phyloP scores from a whole-genome alignment of 257 asterid genomes.

The Solanum clarkiae region DNA sequence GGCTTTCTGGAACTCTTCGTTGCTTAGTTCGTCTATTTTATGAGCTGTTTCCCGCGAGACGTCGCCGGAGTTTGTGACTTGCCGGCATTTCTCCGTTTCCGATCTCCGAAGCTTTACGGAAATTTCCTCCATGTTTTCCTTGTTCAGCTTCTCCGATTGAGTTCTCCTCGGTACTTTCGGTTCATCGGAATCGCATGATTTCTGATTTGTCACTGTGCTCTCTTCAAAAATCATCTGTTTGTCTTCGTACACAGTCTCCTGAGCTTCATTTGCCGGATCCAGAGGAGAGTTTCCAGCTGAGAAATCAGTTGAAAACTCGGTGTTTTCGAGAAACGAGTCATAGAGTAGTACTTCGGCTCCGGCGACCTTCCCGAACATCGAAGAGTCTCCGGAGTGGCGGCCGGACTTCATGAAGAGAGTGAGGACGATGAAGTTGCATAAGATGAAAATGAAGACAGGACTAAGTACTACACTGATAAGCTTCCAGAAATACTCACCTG shows the following conservation, averaged over 20 bases:
- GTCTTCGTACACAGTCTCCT: slow-evolving; percentile 34
- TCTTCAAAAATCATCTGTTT: slow-evolving; percentile 26
- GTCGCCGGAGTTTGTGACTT: slow-evolving; percentile 21
- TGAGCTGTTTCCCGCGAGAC: slow-evolving; percentile 11
- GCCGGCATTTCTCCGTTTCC: slow-evolving; percentile 31
- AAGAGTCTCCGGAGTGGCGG: neutral
- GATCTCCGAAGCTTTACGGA: slow-evolving; percentile 31
- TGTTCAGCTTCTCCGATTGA: slow-evolving; percentile 13
- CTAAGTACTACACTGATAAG: slow-evolving; percentile 22
- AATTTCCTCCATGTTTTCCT: neutral
- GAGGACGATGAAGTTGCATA: slow-evolving; percentile 48
- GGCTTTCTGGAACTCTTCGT: slow-evolving; percentile 61
- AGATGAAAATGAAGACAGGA: slow-evolving; percentile 48
- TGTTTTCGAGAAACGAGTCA: slow-evolving; percentile 8
- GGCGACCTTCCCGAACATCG: neutral
- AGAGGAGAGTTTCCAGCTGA: neutral
- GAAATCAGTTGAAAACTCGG: neutral
- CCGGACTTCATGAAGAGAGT: slow-evolving; percentile 41
- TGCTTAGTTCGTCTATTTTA: slow-evolving; percentile 42
- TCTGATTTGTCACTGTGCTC: neutral
- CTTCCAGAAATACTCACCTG: slow-evolving; percentile 47
- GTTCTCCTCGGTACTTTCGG: slow-evolving; percentile 6
- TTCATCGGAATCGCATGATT: neutral
- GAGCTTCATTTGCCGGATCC: neutral
- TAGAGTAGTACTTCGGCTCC: neutral